These are phyloP conservation scores for Lachnellula occidentalis DNA, from an alignment of 2,329 filamentous ascomycete genomes.

Conservation along the genomic window DNA sequence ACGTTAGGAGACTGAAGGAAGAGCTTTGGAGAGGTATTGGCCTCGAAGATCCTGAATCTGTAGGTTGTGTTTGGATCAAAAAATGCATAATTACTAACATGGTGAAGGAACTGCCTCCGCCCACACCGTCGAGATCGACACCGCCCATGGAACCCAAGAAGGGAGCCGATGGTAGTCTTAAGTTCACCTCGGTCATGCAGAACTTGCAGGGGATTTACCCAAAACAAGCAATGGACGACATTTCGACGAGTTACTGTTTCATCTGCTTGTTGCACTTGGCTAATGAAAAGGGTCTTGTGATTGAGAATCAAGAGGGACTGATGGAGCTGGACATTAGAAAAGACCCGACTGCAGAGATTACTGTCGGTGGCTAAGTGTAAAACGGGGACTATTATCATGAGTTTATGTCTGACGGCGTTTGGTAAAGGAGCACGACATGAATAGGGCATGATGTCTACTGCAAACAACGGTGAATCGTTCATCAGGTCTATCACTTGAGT, in stretches of 20 bases:
- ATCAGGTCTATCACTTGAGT: background rate
- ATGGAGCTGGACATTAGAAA: conserved; percentile 56
- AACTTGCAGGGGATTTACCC: conserved; percentile 81
- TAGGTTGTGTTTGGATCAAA: conserved; percentile 32
- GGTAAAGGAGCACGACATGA: conserved; percentile 5
- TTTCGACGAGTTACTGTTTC: conserved; percentile 89
- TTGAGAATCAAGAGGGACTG: conserved; percentile 47
- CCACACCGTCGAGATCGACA: conserved; percentile 29
- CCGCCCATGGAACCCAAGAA: conserved; percentile 30
- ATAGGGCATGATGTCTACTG: background rate
- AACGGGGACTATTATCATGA: background rate
- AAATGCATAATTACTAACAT: conserved; percentile 10
- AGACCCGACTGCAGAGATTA: conserved; percentile 56
- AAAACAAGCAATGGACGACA: conserved; percentile 81
- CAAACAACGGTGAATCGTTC: background rate
- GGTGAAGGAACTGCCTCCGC: conserved; percentile 19
- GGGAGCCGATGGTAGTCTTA: conserved; percentile 50
- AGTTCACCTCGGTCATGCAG: conserved; percentile 91
- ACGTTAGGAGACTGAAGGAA: conserved; percentile 63
- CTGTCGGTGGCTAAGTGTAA: conserved; percentile 26
- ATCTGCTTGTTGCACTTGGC: conserved; percentile 73
- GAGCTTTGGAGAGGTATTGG: conserved; percentile 65
- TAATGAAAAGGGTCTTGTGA: conserved; percentile 68
- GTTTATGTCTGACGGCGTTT: conserved; percentile 3
- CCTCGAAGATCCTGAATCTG: conserved; percentile 44